These are phyloP conservation scores for Suhomyces taliae DNA, from an alignment of 1,139 yeast genomes.

Conservation along the genomic window DNA sequence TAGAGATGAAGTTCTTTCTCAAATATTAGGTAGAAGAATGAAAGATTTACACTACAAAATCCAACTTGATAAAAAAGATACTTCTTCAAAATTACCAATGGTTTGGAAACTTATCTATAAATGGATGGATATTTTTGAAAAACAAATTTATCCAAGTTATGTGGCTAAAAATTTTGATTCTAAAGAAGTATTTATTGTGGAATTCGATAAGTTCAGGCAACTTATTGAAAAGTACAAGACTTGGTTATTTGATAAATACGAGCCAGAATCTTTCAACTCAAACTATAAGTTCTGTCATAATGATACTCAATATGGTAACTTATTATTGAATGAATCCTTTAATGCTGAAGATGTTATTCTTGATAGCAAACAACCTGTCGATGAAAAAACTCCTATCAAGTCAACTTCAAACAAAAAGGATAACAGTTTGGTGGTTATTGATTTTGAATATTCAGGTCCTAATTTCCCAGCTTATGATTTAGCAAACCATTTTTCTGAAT, in stretches of 20 bases:
- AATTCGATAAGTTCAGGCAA: slow-evolving; percentile 50
- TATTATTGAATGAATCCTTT: slow-evolving; percentile 52
- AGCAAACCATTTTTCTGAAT: slow-evolving; percentile 86
- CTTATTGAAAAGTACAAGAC: slow-evolving; percentile 51
- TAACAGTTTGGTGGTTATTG: slow-evolving; percentile 83
- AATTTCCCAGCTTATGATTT: slow-evolving; percentile 88
- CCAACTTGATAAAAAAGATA: slow-evolving; percentile 54
- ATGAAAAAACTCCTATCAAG: slow-evolving; percentile 12
- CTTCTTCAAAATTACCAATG: slow-evolving; percentile 43
- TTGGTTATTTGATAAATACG: slow-evolving; percentile 63
- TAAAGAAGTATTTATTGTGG: slow-evolving; percentile 46
- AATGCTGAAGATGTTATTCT: slow-evolving; percentile 38
- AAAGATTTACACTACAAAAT: slow-evolving; percentile 86
- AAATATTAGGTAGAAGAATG: slow-evolving; percentile 94
- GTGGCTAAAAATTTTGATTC: slow-evolving; percentile 29
- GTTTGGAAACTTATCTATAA: slow-evolving; percentile 70
- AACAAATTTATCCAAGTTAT: slow-evolving; percentile 32
- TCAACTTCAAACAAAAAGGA: slow-evolving; percentile 49
- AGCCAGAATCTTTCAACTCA: slow-evolving; percentile 41
- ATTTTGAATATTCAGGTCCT: slow-evolving; percentile 95
- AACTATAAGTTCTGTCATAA: slow-evolving; percentile 83
- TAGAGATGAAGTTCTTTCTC: slow-evolving; percentile 71
- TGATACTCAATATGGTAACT: slow-evolving; percentile 94
- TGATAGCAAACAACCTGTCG: slow-evolving; percentile 16
- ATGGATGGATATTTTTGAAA: slow-evolving; percentile 66